Evolutionary conservation across 306 rosid genomes (phyloP).

Genomic region (Lablab purpureus): DNA sequence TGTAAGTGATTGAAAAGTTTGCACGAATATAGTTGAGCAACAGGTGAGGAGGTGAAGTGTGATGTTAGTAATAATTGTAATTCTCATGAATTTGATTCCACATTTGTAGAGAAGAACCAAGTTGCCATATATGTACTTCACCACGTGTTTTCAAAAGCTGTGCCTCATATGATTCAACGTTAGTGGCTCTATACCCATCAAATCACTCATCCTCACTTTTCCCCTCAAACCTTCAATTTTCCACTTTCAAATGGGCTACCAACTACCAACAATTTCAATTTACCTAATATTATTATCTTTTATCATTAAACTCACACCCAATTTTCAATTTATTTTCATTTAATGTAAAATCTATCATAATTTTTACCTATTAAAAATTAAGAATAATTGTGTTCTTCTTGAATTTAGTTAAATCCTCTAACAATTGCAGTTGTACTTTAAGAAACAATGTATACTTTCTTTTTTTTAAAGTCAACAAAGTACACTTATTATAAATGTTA

Average conservation of each 20-base stretch:
- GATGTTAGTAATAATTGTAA: background rate
- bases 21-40: constrained; percentile 24
- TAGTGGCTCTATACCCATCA: background rate
- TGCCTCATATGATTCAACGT: constrained; percentile 13
- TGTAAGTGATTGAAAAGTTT: constrained; percentile 27
- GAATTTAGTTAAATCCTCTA: background rate
- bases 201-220: background rate
- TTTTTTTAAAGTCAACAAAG: background rate
- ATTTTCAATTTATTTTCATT: background rate
- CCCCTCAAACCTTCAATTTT: constrained; percentile 28
- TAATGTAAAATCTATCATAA: background rate
- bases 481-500: background rate
- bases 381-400: background rate
- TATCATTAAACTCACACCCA: background rate
- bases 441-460: too few relatives aligned
- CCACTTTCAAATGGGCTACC: background rate
- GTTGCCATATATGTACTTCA: background rate
- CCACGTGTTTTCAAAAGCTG: constrained; percentile 13
- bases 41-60: background rate
- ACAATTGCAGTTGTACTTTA: too few relatives aligned
- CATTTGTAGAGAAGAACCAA: background rate
- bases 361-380: background rate
- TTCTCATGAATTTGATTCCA: background rate
- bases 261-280: background rate
- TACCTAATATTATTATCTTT: background rate